Evolutionary conservation across 768 basidiomycete genomes (phyloP), one percentile per base, ranked within the genome.

Genomic region (Termitomyces titanicus): DNA sequence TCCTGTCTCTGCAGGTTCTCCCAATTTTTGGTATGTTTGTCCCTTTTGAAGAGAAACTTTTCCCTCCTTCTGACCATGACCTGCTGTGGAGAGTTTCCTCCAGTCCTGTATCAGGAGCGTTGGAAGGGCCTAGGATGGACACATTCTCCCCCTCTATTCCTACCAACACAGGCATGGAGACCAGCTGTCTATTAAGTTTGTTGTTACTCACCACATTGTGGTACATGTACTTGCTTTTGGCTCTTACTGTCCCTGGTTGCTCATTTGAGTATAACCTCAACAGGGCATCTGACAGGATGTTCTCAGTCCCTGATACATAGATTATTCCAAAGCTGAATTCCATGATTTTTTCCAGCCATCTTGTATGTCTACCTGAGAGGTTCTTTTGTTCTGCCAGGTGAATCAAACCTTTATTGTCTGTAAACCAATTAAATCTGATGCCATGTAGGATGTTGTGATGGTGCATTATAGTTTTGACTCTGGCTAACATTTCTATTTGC

Each of bases 401-500:
- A 0, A 55, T 55, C 3, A 73, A 27, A 0, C 60, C 29, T 29
- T 29, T 29, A 29, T 29, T 3, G 29, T 29, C 29, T 3, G 29
- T 29, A 29, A 29, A 29, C 58, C 67, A 63, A 0, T 29, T 51
- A 13, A 70, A 70, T 0, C n/a, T 34, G 0, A 38, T 31, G 0
- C 69, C 69, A 5, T 62, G 61, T 11, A 70, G 43, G 6, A 66
- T 53, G 20, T 66, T 58, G 0, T 45, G 25, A n/a, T 65, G 62
- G 0, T 53, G 46, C 25, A 65, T 17, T 53, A 73, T 55, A 0
- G 65, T 55, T 35, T 72, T 68, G 0, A 74, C 61, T 1, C 66
- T 63, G 5, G 65, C 65, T 0, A 71, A 47, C 53, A 70, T 59
- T 40, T 72, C 69, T 10, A 66, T 61, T 56, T 73, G 29, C 29